Evolutionary conservation across 176 grass and related monocot species (phyloP).

Genomic region (Triticum turgidum): DNA sequence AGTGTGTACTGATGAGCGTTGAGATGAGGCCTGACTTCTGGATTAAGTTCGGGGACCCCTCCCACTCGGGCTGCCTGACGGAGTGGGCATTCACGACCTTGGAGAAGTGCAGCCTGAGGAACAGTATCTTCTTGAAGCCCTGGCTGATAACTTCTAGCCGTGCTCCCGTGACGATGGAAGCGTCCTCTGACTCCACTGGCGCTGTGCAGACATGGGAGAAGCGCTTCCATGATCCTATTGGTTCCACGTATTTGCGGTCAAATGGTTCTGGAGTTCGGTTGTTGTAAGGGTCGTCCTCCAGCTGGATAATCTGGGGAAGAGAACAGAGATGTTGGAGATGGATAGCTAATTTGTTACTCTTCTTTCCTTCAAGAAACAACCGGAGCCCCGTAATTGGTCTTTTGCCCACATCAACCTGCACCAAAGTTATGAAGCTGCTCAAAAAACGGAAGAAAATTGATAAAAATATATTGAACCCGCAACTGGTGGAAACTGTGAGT

Average conservation of each 20-base stretch:
- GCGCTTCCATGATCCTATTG: constrained; percentile 74
- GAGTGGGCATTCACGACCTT: constrained; percentile 47
- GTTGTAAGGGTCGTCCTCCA: constrained; percentile 58
- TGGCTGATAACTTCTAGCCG: constrained; percentile 64
- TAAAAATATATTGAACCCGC: not conserved
- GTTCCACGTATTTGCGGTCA: constrained; percentile 79
- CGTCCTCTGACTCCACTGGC: constrained; percentile 75
- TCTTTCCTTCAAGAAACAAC: constrained; percentile 89
- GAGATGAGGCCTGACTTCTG: constrained; percentile 96
- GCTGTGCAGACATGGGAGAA: constrained; percentile 93
- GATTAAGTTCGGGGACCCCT: constrained; percentile 75
- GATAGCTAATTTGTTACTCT: constrained; percentile 91
- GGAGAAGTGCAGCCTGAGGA: constrained; percentile 75
- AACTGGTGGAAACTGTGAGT: not conserved
- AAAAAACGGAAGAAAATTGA: not conserved
- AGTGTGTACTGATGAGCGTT: constrained; percentile 92
- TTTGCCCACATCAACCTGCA: constrained; percentile 83
- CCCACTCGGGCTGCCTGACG: constrained; percentile 71
- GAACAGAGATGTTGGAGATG: constrained; percentile 94
- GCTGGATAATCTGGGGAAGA: constrained; percentile 82
- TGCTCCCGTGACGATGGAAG: constrained; percentile 75
- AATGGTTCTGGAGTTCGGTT: constrained; percentile 39
- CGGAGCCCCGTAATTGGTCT: constrained; percentile 82
- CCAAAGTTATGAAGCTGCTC: constrained; percentile 8
- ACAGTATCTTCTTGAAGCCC: constrained; percentile 88